Evolutionary conservation across 441 rosid species (phyloP), one percentile per base, ranked within the genome.

Genomic region (Viola pubescens): DNA sequence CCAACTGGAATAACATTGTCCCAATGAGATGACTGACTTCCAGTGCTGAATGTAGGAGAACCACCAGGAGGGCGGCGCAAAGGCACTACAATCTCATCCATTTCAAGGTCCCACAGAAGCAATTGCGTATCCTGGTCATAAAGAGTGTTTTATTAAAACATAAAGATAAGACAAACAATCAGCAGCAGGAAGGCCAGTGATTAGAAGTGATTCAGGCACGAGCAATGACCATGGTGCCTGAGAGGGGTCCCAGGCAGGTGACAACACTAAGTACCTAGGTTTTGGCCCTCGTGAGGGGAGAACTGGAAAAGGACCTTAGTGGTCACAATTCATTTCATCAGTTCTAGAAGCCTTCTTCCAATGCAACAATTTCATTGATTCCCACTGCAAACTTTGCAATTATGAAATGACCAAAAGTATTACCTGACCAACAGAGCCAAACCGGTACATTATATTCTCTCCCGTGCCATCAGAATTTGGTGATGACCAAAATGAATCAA

Each of bases 401-500:
- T 61, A 4, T n/a, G 54, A 40, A 50, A 8, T 54, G 11, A 64
- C 14, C 7, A 37, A 19, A 58, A 50, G 43, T 87, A 94, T 97
- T 38, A 94, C 99, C 99, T 90, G 99, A 73, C 97, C 97, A 71
- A 94, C 97, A 19, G 99, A 94, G 48, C 99, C 99, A 75, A 94
- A 90, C 52, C 97, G 89, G 63, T 88, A 90, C 82, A 94, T 81
- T 63, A 94, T 75, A 38, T 81, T 76, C 74, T 94, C 97, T 46
- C 77, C 85, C 7, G 89, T 69, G 63, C 89, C 95, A 60, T 88
- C 97, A 6, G 96, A 73, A 74, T 79, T 86, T 63, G 94, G 97
- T 10, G 91, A 70, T 49, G 96, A 81, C 96, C 94, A 90, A 70
- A 85, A 83, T 5, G 97, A 81, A 88, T 94, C 99, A 75, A 94